Base-by-base conservation (phyloP, 2,329 filamentous ascomycete genomes). In the Phoma sp. region DNA sequence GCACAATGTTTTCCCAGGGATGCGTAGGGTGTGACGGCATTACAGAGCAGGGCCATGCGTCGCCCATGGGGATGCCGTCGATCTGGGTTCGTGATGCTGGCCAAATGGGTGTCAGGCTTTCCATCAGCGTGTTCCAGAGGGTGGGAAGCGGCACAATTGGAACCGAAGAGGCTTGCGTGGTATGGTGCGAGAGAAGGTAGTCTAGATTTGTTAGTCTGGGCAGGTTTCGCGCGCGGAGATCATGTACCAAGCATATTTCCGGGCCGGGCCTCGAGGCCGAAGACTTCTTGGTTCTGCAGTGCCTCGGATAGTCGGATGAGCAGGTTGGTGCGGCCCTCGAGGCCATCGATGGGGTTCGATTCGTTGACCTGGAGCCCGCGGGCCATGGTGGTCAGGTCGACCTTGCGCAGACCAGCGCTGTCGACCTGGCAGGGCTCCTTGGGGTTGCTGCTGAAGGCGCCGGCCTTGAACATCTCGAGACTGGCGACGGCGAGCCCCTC, bases 381-480 rank as follows among this genome's bases (percentile, higher is more conserved):
- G 10, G 89, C 89, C 68, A 99, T 82, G 54, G 84, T 82, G 26
- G 92, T 87, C 10, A 89, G 81, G 0, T 89, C 95, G 52, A 98
- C 77, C 51, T 81, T 86, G 65, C 85, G 86, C 62, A 99, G 80
- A 0, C 89, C 95, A 5, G 86, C 85, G 60, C 89, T 92, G 77
- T 99, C 93, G 23, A 98, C 95, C 74, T 96, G 93, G 69, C 87
- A 91, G 43, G 92, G 92, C 76, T 96, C 92, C 53, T 78, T 83
- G 2, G 85, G 81, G 70, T 93, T 86, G 74, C 92, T 90, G 61
- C 92, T 96, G 78, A 98, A 98, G 28, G 91, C 71, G 28, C 95
- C 95, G 12, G 85, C 82, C 78, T 96, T 96, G 83, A 96, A 97
- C 93, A 97, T 96, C 65, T 97, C 93, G 65, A 89, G 71, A 71